Evolutionary conservation across 1,284 basidiomycete genomes (phyloP), one percentile per base, ranked within the genome.

Genomic region (Tremellales sp.): DNA sequence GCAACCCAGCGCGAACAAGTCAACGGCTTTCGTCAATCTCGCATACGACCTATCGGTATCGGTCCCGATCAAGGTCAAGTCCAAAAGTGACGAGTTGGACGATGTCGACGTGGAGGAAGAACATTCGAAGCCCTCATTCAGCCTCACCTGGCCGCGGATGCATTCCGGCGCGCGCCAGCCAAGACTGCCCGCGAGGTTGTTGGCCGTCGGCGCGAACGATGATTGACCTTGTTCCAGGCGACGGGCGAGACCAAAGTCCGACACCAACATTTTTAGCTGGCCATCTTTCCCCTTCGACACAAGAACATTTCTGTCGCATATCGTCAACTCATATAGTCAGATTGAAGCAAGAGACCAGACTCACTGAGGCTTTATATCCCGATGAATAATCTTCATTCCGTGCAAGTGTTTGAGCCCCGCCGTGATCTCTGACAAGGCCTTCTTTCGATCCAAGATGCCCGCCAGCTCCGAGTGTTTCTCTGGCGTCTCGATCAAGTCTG

Each of bases 151-250:
- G 2, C 91, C 91, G 10, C 85, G 77, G 40, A 97, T 75, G 53
- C 94, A 92, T 73, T 97, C 92, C 0, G 92, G 92, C 0, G 92
- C 92, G 6, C 92, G 81, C 87, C 92, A 97, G 1, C 92, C 92
- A 13, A 91, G 84, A 0, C 90, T 92, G 4, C 92, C 92, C 18
- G 90, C 90, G 16, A 75, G 70, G 50, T 76, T 73, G 51, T 76
- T 74, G 28, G 83, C 88, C 67, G 88, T 84, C 19, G 85, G 83
- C 0, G 87, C 87, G 72, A 94, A 95, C 65, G 87, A 91, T 45
- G 88, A 91, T 77, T 95, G 90, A 68, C 94, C 92, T 35, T 88
- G 75, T 56, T 95, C 91, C 25, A 95, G 78, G 65, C 87, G 88
- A 67, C 90, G 90, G 65, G 91, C 94, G 38, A 97, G 77, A 21